phyloP scores from a whole-genome alignment of 2,329 filamentous ascomycete species.

The Akanthomyces dipterigenus region DNA sequence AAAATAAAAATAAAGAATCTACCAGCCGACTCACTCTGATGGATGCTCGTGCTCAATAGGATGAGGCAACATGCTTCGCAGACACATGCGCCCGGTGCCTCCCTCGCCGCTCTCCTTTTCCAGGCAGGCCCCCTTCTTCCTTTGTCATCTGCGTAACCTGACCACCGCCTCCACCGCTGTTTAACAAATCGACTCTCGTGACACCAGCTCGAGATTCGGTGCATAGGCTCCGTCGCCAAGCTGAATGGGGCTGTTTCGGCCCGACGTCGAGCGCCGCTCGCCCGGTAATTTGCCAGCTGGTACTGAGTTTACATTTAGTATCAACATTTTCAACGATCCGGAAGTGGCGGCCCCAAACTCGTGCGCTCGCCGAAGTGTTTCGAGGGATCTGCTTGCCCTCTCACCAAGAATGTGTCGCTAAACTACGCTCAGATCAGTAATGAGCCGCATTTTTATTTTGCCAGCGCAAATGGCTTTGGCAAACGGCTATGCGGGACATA shows the following conservation, averaged over 20 bases:
- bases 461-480: too few species aligned
- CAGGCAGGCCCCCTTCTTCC: conserved; percentile 49
- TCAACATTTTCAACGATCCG: too few species aligned
- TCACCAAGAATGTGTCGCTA: too few species aligned
- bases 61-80: conserved; percentile 74
- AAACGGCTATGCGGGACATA: too few species aligned
- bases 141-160: conserved; percentile 51
- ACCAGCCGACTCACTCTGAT: conserved; percentile 24
- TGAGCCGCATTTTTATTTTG: too few species aligned
- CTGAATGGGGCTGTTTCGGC: conserved; percentile 61
- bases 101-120: conserved; percentile 43
- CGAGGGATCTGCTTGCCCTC: too few species aligned
- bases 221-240: conserved; percentile 68
- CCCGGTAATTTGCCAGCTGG: conserved; percentile 28
- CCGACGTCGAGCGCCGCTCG: conserved; percentile 57
- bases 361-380: too few species aligned
- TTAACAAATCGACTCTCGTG: conserved; percentile 72
- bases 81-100: conserved; percentile 62
- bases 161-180: conserved; percentile 71
- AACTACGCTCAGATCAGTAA: too few species aligned
- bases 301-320: too few species aligned
- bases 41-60: conserved; percentile 65
- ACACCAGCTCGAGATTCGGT: conserved; percentile 77
- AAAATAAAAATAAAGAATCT: too few species aligned
- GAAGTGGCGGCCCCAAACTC: too few species aligned